Percentiles rank a stretch among this genome's conserved stretches.
Conservation (phyloP, 352 stramenopile genomes). For the Phytopythium aichiense region DNA sequence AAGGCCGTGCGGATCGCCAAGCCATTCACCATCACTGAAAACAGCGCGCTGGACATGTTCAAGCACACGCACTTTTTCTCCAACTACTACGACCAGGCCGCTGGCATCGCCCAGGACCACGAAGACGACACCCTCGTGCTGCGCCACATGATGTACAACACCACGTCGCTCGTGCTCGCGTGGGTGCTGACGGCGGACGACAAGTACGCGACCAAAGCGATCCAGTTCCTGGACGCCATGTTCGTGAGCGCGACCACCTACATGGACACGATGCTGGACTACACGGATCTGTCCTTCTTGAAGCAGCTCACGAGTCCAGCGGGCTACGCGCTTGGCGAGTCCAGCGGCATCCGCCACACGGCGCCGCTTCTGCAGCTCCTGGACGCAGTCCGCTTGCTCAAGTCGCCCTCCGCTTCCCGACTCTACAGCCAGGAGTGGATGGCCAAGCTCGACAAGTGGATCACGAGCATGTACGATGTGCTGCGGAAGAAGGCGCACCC, state of each 20-base stretch:
- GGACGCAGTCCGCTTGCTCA: slow-evolving; percentile 35
- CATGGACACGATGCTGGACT: slow-evolving; percentile 28
- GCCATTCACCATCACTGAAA: slow-evolving; percentile 23
- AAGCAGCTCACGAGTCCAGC: slow-evolving; percentile 16
- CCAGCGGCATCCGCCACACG: slow-evolving; percentile 28
- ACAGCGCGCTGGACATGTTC: slow-evolving; percentile 15
- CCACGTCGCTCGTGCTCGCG: slow-evolving; percentile 32
- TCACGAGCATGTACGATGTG: background rate
- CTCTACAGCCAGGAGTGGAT: slow-evolving; percentile 2
- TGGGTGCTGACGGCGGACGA: slow-evolving; percentile 30
- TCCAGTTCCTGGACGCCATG: slow-evolving; percentile 25
- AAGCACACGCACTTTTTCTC: slow-evolving; percentile 21
- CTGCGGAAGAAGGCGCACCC: slow-evolving; percentile 10
- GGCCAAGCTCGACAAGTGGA: slow-evolving; percentile 5
- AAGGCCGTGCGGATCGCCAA: slow-evolving; percentile 15
- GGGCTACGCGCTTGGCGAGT: slow-evolving; percentile 11
- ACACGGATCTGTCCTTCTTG: slow-evolving; percentile 29
- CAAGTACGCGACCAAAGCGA: slow-evolving; percentile 25
- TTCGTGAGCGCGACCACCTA: slow-evolving; percentile 23
- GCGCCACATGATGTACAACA: slow-evolving; percentile 48
- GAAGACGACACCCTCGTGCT: slow-evolving; percentile 23
- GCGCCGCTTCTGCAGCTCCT: slow-evolving; percentile 29
- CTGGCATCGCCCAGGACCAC: slow-evolving; percentile 1
- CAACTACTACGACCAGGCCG: slow-evolving; percentile 26
- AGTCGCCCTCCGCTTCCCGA: background rate